Evolutionary conservation across 2,329 filamentous ascomycete species (phyloP).

Genomic region (Trichothecium sympodiale): DNA sequence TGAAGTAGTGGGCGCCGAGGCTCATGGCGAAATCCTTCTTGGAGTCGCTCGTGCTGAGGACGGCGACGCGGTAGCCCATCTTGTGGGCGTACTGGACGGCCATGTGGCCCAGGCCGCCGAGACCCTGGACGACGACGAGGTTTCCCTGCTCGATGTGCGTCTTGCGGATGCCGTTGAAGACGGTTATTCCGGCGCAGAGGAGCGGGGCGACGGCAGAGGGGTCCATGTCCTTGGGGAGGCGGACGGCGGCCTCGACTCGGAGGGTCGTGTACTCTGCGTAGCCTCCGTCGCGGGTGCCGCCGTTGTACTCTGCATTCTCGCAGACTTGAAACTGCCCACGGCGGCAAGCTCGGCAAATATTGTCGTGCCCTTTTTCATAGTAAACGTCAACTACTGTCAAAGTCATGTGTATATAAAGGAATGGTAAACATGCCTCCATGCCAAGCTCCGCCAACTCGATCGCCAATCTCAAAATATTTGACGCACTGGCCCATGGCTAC

Average conservation of each 20-base stretch:
- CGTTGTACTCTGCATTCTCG: constrained; percentile 46
- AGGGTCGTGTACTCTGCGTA: constrained; percentile 49
- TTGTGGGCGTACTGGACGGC: constrained; percentile 58
- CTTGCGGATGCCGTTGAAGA: constrained; percentile 39
- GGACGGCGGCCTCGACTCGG: constrained; percentile 41
- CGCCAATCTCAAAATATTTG: constrained; percentile 46
- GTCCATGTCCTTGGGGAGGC: constrained; percentile 31
- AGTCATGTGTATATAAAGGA: not conserved
- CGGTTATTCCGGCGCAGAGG: constrained; percentile 45
- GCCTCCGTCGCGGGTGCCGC: constrained; percentile 50
- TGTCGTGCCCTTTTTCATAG: constrained; percentile 28
- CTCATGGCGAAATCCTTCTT: constrained; percentile 50
- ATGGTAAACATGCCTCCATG: constrained; percentile 39
- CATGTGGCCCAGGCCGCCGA: constrained; percentile 60
- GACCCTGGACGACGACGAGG: constrained; percentile 44
- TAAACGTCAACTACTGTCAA: constrained; percentile 9
- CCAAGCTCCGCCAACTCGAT: constrained; percentile 56
- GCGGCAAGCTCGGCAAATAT: constrained; percentile 46
- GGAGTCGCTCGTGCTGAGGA: constrained; percentile 45
- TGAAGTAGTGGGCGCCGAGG: constrained; percentile 18
- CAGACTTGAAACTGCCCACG: constrained; percentile 55
- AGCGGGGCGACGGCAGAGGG: constrained; percentile 38
- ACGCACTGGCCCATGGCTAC: constrained; percentile 46
- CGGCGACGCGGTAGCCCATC: constrained; percentile 59
- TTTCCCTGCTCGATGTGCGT: constrained; percentile 30